Evolutionary conservation across 2,329 filamentous ascomycete species (phyloP), one percentile per base, ranked within the genome.

Genomic region (Epichloe coenophiala): DNA sequence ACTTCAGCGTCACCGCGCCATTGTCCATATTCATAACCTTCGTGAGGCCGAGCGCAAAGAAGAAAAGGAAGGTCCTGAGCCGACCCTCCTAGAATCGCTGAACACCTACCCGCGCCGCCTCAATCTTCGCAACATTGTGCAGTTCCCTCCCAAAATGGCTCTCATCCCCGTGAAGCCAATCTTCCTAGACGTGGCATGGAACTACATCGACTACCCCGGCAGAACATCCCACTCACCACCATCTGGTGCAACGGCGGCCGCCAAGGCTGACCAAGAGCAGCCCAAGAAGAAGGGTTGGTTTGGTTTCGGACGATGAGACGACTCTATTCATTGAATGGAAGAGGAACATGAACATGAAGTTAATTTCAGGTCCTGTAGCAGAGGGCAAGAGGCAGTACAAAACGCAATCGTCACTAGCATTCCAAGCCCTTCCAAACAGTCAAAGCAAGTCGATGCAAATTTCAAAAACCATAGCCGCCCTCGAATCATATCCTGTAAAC

Each of bases 171-270:
- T 95, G 48, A 98, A 98, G 72, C 93, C 93, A 31, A 75, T 97
- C 36, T 97, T 97, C 74, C 80, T 97, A 53, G 93, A 98, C 63
- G 84, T 95, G 7, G 93, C 93, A 9, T 98, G 88, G 86, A 97
- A 97, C 65, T 97, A 96, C 64, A 90, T 98, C 55, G 81, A 88
- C 46, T 98, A 98, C 63, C 89, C 90, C 0, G 82, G 81, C 36
- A 80, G 80, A 58, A 58, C 66, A 23, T 43, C 37, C 1, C 35
- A 33, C 11, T 5, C 45, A 23, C 9, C 45, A 17, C 9, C 23
- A 35, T 9, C 63, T n/a, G 41, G 42, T 12, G 57, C 57, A 8
- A 56, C 61, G 42, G 65, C 63, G 53, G 60, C 70, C 51, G 66
- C 69, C 47, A 53, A 60, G 55, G 65, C 73, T 57, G 45, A 48